phyloP scores from a whole-genome alignment of 192 early-diverging fungal genomes.

The Linnemannia elongata region DNA sequence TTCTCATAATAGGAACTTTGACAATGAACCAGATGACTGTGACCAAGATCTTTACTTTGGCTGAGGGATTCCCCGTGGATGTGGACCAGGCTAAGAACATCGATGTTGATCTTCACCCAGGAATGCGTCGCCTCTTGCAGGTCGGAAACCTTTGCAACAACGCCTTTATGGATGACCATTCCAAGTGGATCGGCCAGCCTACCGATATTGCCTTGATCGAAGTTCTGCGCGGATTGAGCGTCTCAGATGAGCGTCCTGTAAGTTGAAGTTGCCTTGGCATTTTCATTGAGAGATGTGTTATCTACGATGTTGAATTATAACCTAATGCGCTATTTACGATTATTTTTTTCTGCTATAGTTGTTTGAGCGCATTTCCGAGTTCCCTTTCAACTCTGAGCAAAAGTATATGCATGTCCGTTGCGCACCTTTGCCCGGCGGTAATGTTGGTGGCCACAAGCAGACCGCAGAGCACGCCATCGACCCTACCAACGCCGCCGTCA shows the following conservation, averaged over 20 bases:
- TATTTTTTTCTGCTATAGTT: slow-evolving; percentile 24
- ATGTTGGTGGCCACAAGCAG: slow-evolving; percentile 25
- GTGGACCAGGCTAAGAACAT: slow-evolving; percentile 60
- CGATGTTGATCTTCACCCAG: slow-evolving; percentile 42
- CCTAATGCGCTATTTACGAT: slow-evolving; percentile 11
- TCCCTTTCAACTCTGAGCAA: slow-evolving; percentile 93
- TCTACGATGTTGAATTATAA: neutral
- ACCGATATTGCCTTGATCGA: slow-evolving; percentile 96
- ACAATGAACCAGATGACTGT: slow-evolving; percentile 97
- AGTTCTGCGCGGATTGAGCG: slow-evolving; percentile 64
- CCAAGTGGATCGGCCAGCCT: slow-evolving; percentile 88
- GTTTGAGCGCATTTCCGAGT: slow-evolving; percentile 77
- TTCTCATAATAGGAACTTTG: slow-evolving; percentile 74
- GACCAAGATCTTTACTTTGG: slow-evolving; percentile 81
- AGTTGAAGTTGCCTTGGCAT: slow-evolving; percentile 16
- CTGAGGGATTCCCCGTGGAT: slow-evolving; percentile 63
- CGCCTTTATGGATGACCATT: slow-evolving; percentile 78
- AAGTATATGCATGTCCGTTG: slow-evolving; percentile 93
- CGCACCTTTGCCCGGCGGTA: slow-evolving; percentile 42
- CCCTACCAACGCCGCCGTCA: slow-evolving; percentile 45
- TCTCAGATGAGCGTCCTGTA: slow-evolving; percentile 83
- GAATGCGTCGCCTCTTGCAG: slow-evolving; percentile 59
- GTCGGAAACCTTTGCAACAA: slow-evolving; percentile 95
- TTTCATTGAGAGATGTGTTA: neutral
- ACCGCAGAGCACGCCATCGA: slow-evolving; percentile 52